These are phyloP conservation scores for Stipa capillata DNA, from an alignment of 176 grass and related monocot genomes.

Conservation along the genomic window DNA sequence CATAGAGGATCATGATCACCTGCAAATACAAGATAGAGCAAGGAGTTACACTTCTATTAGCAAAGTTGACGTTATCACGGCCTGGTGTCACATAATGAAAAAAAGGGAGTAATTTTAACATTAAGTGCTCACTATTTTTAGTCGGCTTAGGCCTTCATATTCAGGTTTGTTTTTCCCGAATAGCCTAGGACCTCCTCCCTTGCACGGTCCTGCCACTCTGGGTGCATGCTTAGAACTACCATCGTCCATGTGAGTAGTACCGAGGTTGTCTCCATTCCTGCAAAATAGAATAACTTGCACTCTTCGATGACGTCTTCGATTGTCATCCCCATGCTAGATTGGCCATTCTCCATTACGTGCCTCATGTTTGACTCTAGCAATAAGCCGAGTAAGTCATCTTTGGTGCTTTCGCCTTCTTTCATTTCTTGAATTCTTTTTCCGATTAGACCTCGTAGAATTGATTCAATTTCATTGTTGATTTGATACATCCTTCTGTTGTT, in stretches of 20 bases:
- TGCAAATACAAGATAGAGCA: not conserved
- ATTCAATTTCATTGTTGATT: not conserved
- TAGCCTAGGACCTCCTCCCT: slow-evolving; percentile 31
- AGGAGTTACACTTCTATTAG: too few relatives aligned
- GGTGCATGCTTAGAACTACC: slow-evolving; percentile 33
- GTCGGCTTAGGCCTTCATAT: slow-evolving; percentile 20
- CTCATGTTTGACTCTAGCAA: slow-evolving; percentile 27
- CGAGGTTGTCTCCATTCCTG: slow-evolving; percentile 39
- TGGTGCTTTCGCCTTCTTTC: not conserved
- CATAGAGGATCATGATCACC: not conserved
- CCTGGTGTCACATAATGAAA: not conserved
- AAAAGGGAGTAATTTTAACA: not conserved
- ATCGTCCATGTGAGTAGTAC: slow-evolving; percentile 42
- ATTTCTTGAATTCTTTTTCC: slow-evolving; percentile 13
- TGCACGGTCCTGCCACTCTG: too few relatives aligned
- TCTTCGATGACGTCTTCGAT: too few relatives aligned
- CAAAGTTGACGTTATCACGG: not conserved
- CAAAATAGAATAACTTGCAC: slow-evolving; percentile 50
- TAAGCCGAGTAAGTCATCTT: slow-evolving; percentile 4
- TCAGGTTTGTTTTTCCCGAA: slow-evolving; percentile 28
- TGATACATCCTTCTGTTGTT: not conserved
- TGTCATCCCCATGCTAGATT: slow-evolving; percentile 1
- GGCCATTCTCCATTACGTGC: not conserved
- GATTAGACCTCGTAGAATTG: slow-evolving; percentile 9
- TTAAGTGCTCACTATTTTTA: slow-evolving; percentile 31